These are phyloP conservation scores for Penicillium aurantiogriseum DNA, from an alignment of 2,329 filamentous ascomycete genomes.

Conservation along the genomic window DNA sequence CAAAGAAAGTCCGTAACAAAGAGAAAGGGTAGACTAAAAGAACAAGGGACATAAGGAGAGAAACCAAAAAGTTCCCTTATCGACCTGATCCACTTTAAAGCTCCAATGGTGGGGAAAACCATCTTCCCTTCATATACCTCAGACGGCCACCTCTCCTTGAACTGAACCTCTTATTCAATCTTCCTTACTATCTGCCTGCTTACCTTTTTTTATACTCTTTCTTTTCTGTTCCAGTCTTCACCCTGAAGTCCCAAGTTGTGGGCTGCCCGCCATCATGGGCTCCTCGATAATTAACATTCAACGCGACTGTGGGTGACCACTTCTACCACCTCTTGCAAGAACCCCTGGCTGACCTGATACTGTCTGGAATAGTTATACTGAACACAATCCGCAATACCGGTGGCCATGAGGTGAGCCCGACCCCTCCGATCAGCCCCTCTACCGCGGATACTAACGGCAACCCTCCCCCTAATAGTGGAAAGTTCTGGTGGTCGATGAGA, in stretches of 20 bases:
- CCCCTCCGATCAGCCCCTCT: conserved; percentile 25
- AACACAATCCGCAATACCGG: conserved; percentile 74
- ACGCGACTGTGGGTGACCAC: conserved; percentile 61
- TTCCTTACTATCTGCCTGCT: neutral
- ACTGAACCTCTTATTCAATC: neutral
- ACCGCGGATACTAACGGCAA: conserved; percentile 30
- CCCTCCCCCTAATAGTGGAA: conserved; percentile 70
- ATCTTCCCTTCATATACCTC: conserved; percentile 28
- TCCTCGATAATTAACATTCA: conserved; percentile 83
- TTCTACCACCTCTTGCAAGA: conserved; percentile 1
- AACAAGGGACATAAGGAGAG: neutral
- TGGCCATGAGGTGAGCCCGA: conserved; percentile 67
- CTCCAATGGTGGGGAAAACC: conserved; percentile 31
- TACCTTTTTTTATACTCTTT: neutral
- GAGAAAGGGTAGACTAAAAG: neutral
- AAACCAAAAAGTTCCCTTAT: conserved; percentile 18
- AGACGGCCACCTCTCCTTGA: conserved; percentile 21
- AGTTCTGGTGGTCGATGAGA: conserved; percentile 84
- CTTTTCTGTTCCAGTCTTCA: neutral
- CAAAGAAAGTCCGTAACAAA: neutral
- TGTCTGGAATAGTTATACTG: conserved; percentile 61
- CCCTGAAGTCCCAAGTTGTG: conserved; percentile 24
- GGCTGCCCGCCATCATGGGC: conserved; percentile 61
- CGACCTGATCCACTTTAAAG: conserved; percentile 26
- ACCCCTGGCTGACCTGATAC: conserved; percentile 12